A percentile compares a stretch with the other conserved stretches of the same genome.
These are phyloP conservation scores for Kitagawia praeruptora DNA, from an alignment of 129 eudicot species.

Conservation along the genomic window DNA sequence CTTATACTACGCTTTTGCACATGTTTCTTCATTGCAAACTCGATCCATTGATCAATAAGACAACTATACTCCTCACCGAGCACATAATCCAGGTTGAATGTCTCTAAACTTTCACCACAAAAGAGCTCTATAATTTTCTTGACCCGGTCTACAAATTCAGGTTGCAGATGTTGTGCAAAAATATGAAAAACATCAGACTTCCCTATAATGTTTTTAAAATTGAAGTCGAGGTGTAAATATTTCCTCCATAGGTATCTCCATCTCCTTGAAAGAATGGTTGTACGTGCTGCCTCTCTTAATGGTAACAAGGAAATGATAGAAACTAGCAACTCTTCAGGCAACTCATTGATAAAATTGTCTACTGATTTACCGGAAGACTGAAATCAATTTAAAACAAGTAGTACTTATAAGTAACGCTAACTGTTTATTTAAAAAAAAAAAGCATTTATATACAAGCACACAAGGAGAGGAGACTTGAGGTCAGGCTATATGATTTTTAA, in stretches of 20 bases:
- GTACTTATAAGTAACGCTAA: too few species aligned
- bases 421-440: neutral
- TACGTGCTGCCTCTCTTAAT: neutral
- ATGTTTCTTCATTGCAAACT: neutral
- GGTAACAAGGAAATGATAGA: neutral
- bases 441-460: neutral
- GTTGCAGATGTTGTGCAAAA: neutral
- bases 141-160: neutral
- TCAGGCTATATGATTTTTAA: too few species aligned
- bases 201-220: neutral
- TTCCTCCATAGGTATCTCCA: slow-evolving; percentile 1
- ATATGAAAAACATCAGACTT: neutral
- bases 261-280: neutral
- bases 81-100: neutral
- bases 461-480: neutral
- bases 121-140: neutral
- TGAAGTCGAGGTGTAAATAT: neutral
- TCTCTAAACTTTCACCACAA: neutral
- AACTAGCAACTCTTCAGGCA: neutral
- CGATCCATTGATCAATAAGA: neutral
- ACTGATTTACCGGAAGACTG: neutral
- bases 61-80: neutral
- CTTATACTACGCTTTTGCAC: neutral
- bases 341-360: neutral
- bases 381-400: neutral